Base-by-base conservation (phyloP, 164 flowering plant species). In the Macadamia tetraphylla region DNA sequence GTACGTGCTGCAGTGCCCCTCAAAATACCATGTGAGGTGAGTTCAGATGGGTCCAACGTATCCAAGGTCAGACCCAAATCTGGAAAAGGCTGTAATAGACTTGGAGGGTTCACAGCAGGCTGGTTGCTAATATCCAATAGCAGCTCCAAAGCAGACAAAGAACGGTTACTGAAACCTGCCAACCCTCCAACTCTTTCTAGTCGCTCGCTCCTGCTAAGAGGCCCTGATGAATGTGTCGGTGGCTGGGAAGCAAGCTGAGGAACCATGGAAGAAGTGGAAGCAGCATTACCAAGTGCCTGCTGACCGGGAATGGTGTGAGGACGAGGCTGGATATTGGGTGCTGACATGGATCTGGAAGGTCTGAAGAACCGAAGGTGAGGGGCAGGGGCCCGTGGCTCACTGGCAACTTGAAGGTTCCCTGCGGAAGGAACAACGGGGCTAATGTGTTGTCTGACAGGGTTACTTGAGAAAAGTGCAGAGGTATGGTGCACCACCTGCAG, bases 341-440 rank as follows among this genome's bases (percentile, higher is more conserved):
- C 10, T 17, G 77, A 15, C 9, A 62, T 14, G 32, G 79, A 66
- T 23, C 62, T 12, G 3, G 76, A 42, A 17, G 85, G 74, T 73
- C 87, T 77, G 56, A 80, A 80, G 1, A 69, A 71, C 64, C 71
- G 88, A 6, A 85, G 71, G 70, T 88, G 89, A 15, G 94, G 91
- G 10, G 91, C 82, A 1, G 84, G 85, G 8, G 84, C 75, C 32
- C 84, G 82, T 29, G 77, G 63, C 62, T 76, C 88, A 74, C 75
- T 64, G 14, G 73, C 74, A 14, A 62, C 66, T 68, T 73, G 84
- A 56, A 60, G 74, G 60, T 63, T 80, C 52, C 70, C 67, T 0
- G 70, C 17, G 8, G 87, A 57, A 49, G 75, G 71, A n/a, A 75
- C 43, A 29, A 69, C 29, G 23, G 77, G 51, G 72, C 71, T 65